Base-by-base conservation (phyloP, 495 filamentous ascomycete genomes). In the Lophiotrema nucula region DNA sequence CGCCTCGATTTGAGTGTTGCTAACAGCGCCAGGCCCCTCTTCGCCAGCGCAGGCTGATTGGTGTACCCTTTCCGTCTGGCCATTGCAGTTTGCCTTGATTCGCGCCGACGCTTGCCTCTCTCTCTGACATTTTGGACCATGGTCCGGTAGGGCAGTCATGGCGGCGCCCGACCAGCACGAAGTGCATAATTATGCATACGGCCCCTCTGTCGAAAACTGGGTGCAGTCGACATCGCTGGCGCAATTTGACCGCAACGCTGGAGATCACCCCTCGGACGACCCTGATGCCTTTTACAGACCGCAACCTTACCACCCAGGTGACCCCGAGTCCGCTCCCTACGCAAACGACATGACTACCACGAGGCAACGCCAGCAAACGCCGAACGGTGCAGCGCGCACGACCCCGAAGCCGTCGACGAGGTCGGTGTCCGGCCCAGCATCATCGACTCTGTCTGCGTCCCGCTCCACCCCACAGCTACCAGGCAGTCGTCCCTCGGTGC, bases 41-140 rank as follows among this genome's bases (percentile, higher is more conserved):
- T 31, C 51, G 27, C 51, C 28, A 46, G 48, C 43, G 37, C 53
- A 46, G 63, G 45, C 53, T 66, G 63, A 66, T 66, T 66, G 63
- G 58, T 45, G 12, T 50, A 25, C 42, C 39, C 42, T 41, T 18
- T 28, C 27, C 49, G 48, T 24, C 28, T 11, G 3, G 18, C 11
- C n/a, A 19, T 23, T 47, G 22, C 18, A 35, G 16, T 25, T 33
- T 56, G 51, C 38, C 56, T 60, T 59, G 56, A 60, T 55, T 60
- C 56, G 56, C 46, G 56, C 53, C 33, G 22, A 53, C 16, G 12
- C 6, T 37, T 28, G 6, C 19, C 13, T 44, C 11, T 12, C 53
- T 21, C 11, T 1, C 47, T 35, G 15, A 37, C 53, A 47, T 48
- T 56, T 41, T 31, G 26, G 55, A 49, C 49, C 33, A 64, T 64